Percentiles rank a stretch among this genome's conserved stretches.
Evolutionary conservation across 169 alveolate genomes (phyloP).

Genomic region (Cryptosporidium ubiquitum): DNA sequence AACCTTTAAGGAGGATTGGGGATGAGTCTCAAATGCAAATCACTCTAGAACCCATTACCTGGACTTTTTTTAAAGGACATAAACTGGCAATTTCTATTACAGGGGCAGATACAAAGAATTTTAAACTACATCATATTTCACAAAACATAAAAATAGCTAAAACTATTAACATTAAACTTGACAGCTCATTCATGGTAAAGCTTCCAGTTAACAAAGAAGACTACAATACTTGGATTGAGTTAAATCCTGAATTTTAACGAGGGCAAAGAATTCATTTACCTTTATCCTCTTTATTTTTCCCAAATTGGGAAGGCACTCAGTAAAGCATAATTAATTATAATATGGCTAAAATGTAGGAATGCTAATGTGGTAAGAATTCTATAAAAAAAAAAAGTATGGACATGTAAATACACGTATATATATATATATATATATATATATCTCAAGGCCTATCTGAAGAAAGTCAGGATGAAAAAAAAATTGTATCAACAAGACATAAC

Average conservation of each 20-base stretch:
- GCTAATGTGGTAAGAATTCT: background rate
- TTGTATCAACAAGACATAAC: background rate
- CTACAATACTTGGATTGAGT: slow-evolving; percentile 31
- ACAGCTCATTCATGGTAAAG: slow-evolving; percentile 39
- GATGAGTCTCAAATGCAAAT: slow-evolving; percentile 68
- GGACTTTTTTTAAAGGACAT: slow-evolving; percentile 79
- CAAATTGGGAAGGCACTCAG: background rate
- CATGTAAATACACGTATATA: no score
- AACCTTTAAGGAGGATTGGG: slow-evolving; percentile 60
- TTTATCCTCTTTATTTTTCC: background rate
- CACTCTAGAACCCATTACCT: slow-evolving; percentile 77
- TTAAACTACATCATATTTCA: slow-evolving; percentile 67
- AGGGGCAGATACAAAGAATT: slow-evolving; percentile 78
- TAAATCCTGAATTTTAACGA: slow-evolving; percentile 11
- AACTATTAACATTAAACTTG: slow-evolving; percentile 56
- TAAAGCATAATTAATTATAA: background rate
- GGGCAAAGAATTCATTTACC: background rate
- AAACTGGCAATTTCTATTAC: slow-evolving; percentile 74
- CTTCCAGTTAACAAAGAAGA: slow-evolving; percentile 54
- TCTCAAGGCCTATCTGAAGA: background rate
- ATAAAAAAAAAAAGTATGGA: no score
- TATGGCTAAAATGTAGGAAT: background rate
- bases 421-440: no score
- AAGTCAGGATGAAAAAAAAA: no score
- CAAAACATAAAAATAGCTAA: slow-evolving; percentile 60